Base-by-base conservation (phyloP, 495 filamentous ascomycete species). In the Cercophora sp. region DNA sequence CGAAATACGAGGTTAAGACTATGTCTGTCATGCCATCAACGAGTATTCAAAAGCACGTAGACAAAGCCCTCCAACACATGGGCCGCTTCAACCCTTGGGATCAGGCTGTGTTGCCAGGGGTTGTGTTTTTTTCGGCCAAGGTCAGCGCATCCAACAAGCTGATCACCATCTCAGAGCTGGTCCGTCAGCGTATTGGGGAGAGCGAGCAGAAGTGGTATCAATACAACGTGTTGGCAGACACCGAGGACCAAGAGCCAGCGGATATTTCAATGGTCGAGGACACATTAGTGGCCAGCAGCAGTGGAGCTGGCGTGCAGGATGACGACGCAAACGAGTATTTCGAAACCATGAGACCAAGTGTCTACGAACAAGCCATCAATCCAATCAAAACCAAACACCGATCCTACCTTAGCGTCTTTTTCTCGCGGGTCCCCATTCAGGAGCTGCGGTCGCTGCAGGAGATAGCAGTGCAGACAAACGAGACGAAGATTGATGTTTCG, bases 121-220 rank as follows among this genome's bases (percentile, higher is more conserved):
- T 68, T 9, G 66, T 70, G 2, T 58, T 79, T 9, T 58, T 87
- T 13, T 72, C 74, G 52, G 80, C 83, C 20, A 80, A 79, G 56
- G 72, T 73, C 5, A 47, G 58, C 4, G 71, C 71, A 2, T 72
- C 78, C 6, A 64, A 69, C 55, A 89, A 89, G 62, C 70, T 85
- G 45, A 76, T 87, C 51, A 81, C 77, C 11, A 74, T 88, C 19
- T 73, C 76, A 24, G 85, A 88, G 66, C 80, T 88, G 13, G 71
- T 79, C 10, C 85, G 85, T 56, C 69, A 82, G 18, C 73, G 80
- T 23, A 69, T 88, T 36, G 67, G 52, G n/a, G 70, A 77, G 44
- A 62, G 63, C 35, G 72, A 73, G 1, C 70, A 71, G 35, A 70
- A 69, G 49, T 85, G 79, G 78, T 87, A 69, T 57, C 82, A 88